Base-by-base conservation (phyloP, 164 flowering plant species). In the Euptelea pleiosperma region DNA sequence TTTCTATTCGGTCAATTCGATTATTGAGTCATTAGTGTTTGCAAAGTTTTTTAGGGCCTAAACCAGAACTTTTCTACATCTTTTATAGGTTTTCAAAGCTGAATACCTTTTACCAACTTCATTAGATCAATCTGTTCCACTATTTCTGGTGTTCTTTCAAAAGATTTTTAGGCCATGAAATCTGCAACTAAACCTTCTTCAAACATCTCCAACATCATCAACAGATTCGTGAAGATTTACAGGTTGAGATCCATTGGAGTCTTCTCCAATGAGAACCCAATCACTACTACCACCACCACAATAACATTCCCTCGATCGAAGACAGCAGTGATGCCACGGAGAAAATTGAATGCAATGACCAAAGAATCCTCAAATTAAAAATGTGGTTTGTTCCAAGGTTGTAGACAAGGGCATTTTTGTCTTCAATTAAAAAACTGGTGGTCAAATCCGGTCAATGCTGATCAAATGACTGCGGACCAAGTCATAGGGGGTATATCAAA, bases 241-340 rank as follows among this genome's bases (percentile, higher is more conserved):
- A 80, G 61, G 22, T 56, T 82, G 44, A 82, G 76, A 71, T 80
- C 83, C n/a, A 56, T 80, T 71, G 84, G 82, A 34, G 78, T 80
- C 1, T 68, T 82, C 53, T 42, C 72, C 11, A 57, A 74, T 60
- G 82, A 75, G 35, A 75, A 51, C 67, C 65, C 4, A 54, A 66
- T 18, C 55, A 47, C 29, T 26, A 29, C n/a, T 29, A 62, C 30
- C n/a, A 18, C 9, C 3, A 24, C 29, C 18, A 36, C 19, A 56
- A n/a, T n/a, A n/a, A 41, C 52, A 49, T 25, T 14, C 30, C 55
- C 6, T 11, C 55, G 1, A 25, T 24, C 5, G 69, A 66, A 55
- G 68, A 47, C 21, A 57, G 70, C 39, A 71, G 74, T 56, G 65
- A 73, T 57, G 57, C 43, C 6, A 60, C 66, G 8, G 76, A 62